phyloP scores from a whole-genome alignment of 2,329 filamentous ascomycete genomes.

The Coleophoma eucalyptorum region DNA sequence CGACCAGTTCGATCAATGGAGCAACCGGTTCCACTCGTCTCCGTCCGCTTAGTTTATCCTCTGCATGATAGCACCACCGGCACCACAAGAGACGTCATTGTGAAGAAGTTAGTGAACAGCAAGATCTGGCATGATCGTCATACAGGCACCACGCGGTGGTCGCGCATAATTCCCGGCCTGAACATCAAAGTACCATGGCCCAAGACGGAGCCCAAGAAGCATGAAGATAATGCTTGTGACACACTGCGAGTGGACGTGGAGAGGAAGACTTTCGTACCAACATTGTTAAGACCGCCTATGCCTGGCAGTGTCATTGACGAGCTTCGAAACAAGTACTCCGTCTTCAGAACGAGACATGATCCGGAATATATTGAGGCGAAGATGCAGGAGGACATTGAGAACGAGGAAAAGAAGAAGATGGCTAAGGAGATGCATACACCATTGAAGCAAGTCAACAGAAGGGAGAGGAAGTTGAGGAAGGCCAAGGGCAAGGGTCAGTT shows the following conservation, averaged over 20 bases:
- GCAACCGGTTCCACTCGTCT: slow-evolving; percentile 60
- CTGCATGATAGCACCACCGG: slow-evolving; percentile 64
- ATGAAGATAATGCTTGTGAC: slow-evolving; percentile 58
- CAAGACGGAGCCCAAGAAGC: slow-evolving; percentile 42
- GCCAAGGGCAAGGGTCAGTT: slow-evolving; percentile 25
- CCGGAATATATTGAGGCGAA: slow-evolving; percentile 65
- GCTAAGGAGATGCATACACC: slow-evolving; percentile 25
- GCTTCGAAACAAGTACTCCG: slow-evolving; percentile 77
- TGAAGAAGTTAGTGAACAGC: slow-evolving; percentile 63
- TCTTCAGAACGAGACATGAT: slow-evolving; percentile 78
- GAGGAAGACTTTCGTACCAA: slow-evolving; percentile 72
- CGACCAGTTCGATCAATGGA: slow-evolving; percentile 42
- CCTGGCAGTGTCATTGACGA: slow-evolving; percentile 78
- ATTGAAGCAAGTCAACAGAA: slow-evolving; percentile 24
- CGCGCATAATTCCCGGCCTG: slow-evolving; percentile 64
- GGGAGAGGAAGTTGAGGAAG: slow-evolving; percentile 21
- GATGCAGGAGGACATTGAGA: slow-evolving; percentile 51
- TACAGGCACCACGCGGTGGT: slow-evolving; percentile 43
- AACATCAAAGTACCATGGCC: slow-evolving; percentile 78
- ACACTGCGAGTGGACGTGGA: slow-evolving; percentile 76
- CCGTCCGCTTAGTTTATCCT: slow-evolving; percentile 79
- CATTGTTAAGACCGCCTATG: slow-evolving; percentile 73
- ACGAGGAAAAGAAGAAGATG: slow-evolving; percentile 26
- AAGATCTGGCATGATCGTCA: slow-evolving; percentile 46
- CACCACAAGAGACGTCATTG: slow-evolving; percentile 67